These are phyloP conservation scores for Persicaria tinctoria DNA, from an alignment of 148 eudicot genomes.

Conservation along the genomic window DNA sequence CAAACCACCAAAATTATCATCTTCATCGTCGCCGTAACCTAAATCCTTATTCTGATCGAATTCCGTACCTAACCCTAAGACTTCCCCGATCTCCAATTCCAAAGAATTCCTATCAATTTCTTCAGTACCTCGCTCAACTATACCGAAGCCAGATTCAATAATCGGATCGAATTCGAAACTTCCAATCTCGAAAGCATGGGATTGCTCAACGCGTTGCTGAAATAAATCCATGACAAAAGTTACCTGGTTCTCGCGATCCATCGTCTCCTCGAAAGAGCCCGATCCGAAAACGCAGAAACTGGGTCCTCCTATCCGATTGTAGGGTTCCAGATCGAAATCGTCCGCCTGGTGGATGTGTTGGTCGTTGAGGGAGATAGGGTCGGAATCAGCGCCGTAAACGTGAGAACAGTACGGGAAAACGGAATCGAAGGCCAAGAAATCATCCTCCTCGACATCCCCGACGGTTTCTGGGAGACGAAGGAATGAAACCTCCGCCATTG, in stretches of 20 bases:
- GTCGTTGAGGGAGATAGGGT: conserved; percentile 13
- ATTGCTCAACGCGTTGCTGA: conserved; percentile 48
- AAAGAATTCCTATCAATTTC: conserved; percentile 27
- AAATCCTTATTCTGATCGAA: conserved; percentile 9
- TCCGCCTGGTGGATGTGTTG: neutral
- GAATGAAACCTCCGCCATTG: conserved; percentile 45
- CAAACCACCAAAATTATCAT: conserved; percentile 29
- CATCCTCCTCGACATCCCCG: conserved; percentile 26
- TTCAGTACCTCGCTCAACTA: conserved; percentile 23
- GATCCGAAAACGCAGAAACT: conserved; percentile 8
- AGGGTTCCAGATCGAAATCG: neutral
- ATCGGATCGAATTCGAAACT: conserved; percentile 17
- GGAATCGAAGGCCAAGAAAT: conserved; percentile 25
- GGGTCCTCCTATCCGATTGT: neutral
- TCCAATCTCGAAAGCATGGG: conserved; percentile 16
- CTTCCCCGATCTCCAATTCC: conserved; percentile 38
- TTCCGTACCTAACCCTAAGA: conserved; percentile 30
- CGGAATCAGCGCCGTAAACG: conserved; percentile 16
- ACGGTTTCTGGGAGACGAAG: conserved; percentile 28
- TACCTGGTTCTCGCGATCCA: conserved; percentile 50
- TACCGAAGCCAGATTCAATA: conserved; percentile 24
- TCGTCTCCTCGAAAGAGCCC: conserved; percentile 10
- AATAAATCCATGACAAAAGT: conserved; percentile 47
- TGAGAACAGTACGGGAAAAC: conserved; percentile 20
- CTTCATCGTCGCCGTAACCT: conserved; percentile 16